Evolutionary conservation across 2,329 filamentous ascomycete genomes (phyloP), one percentile per base, ranked within the genome.

Genomic region (Simplicillium aogashimaense): DNA sequence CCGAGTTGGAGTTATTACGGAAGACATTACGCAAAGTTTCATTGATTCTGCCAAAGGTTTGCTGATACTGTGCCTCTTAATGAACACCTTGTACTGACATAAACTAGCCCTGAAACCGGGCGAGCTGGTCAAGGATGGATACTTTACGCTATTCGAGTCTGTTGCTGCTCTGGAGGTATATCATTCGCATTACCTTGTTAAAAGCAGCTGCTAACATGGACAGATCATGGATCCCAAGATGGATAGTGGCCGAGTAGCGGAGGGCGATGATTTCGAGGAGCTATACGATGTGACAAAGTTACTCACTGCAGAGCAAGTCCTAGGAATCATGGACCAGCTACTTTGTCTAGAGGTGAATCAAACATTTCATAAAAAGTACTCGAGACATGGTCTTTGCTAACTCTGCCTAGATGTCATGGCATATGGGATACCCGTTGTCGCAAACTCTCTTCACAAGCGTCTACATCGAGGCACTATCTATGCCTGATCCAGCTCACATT

Each of bases 221-320:
- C 53, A 98, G 92, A 95, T 98, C 52, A 95, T 95, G 86, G 92
- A 98, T 55, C 81, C 86, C 1, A 98, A 97, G 64, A 98, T 98
- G 92, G 92, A 98, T 61, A 95, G 87, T 55, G 92, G 92, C 20
- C 88, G 83, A 48, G 69, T 94, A 7, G 72, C 78, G 15, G 77
- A 83, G 7, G 84, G 81, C 25, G 86, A 95, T 53, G 78, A 80
- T n/a, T 74, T 90, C 29, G 86, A 94, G 44, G 83, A 90, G 47
- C 74, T 84, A 38, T 94, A 90, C 59, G 82, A 95, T 53, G 76
- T 88, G 32, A 66, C 76, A 34, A 69, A 71, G 36, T 66, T 74
- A 7, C 65, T 94, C 32, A 67, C 81, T 12, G 84, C 87, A 1
- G 78, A 83, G 50, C 83, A 98, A 60, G 77, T 94, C 1, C 66